Evolutionary conservation across 805 yeast species (phyloP).

Genomic region (Sungouiella thailandica): DNA sequence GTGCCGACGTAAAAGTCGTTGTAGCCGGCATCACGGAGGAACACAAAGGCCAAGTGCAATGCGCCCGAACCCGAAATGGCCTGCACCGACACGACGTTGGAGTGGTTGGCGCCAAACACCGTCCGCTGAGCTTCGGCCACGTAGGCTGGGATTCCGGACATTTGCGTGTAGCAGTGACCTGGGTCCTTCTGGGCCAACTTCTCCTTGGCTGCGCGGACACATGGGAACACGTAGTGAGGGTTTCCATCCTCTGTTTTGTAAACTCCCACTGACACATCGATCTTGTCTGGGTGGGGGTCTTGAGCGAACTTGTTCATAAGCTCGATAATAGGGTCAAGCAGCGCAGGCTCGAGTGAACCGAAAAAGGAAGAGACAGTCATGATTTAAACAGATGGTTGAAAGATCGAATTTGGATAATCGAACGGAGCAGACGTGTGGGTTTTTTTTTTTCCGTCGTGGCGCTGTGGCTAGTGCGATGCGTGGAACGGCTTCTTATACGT

Average conservation of each 20-base stretch:
- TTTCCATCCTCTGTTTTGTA: conserved; percentile 37
- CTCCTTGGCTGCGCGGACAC: conserved; percentile 33
- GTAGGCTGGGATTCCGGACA: conserved; percentile 38
- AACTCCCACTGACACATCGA: conserved; percentile 44
- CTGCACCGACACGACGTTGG: conserved; percentile 32
- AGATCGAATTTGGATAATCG: background rate
- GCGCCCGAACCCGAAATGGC: conserved; percentile 41
- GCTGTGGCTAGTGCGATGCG: background rate
- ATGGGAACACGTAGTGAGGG: conserved; percentile 30
- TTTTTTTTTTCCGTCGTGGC: background rate
- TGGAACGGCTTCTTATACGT: no score
- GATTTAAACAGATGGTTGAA: background rate
- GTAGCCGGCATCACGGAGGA: conserved; percentile 16
- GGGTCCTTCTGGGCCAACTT: conserved; percentile 29
- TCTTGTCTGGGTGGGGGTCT: conserved; percentile 29
- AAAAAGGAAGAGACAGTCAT: conserved; percentile 3
- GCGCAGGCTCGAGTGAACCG: conserved; percentile 7
- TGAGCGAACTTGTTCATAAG: conserved; percentile 11
- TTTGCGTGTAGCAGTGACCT: conserved; percentile 41
- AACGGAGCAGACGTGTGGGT: background rate
- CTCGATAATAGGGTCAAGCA: conserved; percentile 14
- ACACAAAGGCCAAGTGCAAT: conserved; percentile 31
- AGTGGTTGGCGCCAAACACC: conserved; percentile 30
- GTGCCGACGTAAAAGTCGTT: conserved; percentile 29
- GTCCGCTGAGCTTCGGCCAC: conserved; percentile 27